Base-by-base conservation (phyloP, 345 rosid genomes). In the Camelina hispida region DNA sequence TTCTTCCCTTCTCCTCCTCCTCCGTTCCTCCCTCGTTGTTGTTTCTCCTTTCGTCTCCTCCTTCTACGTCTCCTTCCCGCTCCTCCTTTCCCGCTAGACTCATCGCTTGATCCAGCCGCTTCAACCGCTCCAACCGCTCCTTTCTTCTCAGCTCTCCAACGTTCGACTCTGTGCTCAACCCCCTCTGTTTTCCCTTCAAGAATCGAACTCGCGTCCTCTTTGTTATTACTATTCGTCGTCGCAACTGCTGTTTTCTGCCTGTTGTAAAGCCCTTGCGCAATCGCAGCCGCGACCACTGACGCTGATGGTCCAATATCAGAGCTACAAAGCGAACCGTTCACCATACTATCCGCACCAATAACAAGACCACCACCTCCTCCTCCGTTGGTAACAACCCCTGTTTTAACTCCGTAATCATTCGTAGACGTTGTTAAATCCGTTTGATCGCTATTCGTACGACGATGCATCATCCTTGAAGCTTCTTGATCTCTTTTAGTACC, bases 281-380 rank as follows among this genome's bases (percentile, higher is more conserved):
- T 96, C 7, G 99, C 98, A 0, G 94, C 96, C 9, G 98, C 99
- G 16, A 96, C 99, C 1, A 96, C 83, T 8, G 99, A 96, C 4
- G 98, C 97, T 0, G 99, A 96, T 0, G 99, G 99, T 16, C 98
- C 99, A 9, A 96, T 86, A 46, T 93, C 97, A 12, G 87, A 76
- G 65, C 9, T 75, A 58, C 88, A 85, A 18, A 78, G 61, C 5
- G 93, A 88, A 3, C 81, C 97, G 23, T 87, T 88, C 63, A 88
- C 84, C 85, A 83, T 64, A 78, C 93, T 87, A 1, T 86, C 87
- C 6, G 62, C 62, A 17, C 81, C 81, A 12, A 5, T 62, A 17
- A 3, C 54, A 13, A 2, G 13, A 3, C 9, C 73, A 16, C 23
- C 71, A 1, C 80, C 80, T 0, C 64, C 46, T 3, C 79, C 84